Conservation (phyloP, 1,284 basidiomycete genomes). For the Waitea zeae region DNA sequence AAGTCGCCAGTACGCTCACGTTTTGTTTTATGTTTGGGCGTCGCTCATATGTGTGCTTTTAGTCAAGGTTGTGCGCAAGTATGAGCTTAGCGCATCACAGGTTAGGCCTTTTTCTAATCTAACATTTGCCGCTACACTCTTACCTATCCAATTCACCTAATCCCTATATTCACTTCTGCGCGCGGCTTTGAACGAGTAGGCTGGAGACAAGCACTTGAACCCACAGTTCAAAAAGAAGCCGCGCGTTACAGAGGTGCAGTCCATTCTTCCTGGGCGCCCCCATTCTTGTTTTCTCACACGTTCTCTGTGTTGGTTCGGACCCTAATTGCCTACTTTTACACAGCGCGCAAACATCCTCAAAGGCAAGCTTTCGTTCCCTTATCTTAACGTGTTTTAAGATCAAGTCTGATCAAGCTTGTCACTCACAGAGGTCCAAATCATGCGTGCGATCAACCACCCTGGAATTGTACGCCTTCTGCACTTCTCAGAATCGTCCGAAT, state of each 20-base stretch:
- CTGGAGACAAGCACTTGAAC: conserved; percentile 84
- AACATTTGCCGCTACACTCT: conserved; percentile 10
- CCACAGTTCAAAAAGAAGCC: conserved; percentile 89
- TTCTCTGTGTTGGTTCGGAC: conserved; percentile 14
- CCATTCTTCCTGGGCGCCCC: conserved; percentile 10
- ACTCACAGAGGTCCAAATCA: conserved; percentile 98
- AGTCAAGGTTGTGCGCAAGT: conserved; percentile 98
- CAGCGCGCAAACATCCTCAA: conserved; percentile 98
- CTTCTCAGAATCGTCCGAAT: conserved; percentile 83
- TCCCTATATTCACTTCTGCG: conserved; percentile 3
- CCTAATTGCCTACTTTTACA: conserved; percentile 10
- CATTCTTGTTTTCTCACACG: conserved; percentile 9
- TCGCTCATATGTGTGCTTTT: conserved; percentile 7
- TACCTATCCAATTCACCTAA: conserved; percentile 9
- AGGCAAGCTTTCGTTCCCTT: conserved; percentile 23
- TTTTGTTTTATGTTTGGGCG: conserved; percentile 6
- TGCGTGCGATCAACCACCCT: conserved; percentile 88
- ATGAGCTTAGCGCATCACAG: conserved; percentile 88
- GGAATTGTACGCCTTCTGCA: conserved; percentile 79
- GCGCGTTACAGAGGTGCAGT: conserved; percentile 84
- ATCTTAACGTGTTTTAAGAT: conserved; percentile 3
- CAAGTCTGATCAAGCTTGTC: conserved; percentile 2
- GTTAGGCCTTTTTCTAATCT: conserved; percentile 40
- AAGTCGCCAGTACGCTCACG: conserved; percentile 60
- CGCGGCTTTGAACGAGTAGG: conserved; percentile 24